Base-by-base conservation (phyloP, 108 stramenopile genomes). In the Seminavis robusta region DNA sequence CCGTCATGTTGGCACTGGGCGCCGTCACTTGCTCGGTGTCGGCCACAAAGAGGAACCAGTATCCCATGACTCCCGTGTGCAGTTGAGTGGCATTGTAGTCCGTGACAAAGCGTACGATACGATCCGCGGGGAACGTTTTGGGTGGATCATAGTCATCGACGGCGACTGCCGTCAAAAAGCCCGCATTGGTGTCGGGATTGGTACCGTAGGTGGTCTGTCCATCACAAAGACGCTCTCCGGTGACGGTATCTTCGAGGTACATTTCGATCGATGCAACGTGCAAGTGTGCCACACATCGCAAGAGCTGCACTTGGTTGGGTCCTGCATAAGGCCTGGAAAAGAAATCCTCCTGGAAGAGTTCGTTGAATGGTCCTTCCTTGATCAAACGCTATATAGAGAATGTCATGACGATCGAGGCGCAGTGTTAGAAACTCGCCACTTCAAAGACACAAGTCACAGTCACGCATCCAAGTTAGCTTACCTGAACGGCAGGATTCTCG, bases 11-110 rank as follows among this genome's bases (percentile, higher is more conserved):
- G 15, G 59, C 31, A 17, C 16, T 23, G 7, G 11, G 15, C 11
- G 28, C 28, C 15, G 47, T 15, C 11, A 61, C 28, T 13, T 61
- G 28, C 15, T 32, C 49, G 26, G 34, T 48, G 19, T 33, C 23
- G 25, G 47, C 26, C 10, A 61, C 23, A 31, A 61, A 61, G 4
- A 48, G 15, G 29, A 61, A 61, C 20, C 26, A 50, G n/a, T 31
- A 31, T 5, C 48, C 59, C 59, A 61, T 61, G 8, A 61, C 59
- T 17, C 59, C 59, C 17, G 59, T 61, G 45, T 61, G 59, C 26
- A 61, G 16, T 10, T 37, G 20, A 7, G 48, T 61, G 21, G 59
- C 59, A 38, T 61, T 50, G 23, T 61, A 61, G 11, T 61, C 59
- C 13, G 59, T 36, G 4, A 61, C 23, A 36, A 61, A 21, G 7